These are phyloP conservation scores for Ustilago cynodontis DNA, from an alignment of 1,284 basidiomycete species.

Conservation along the genomic window DNA sequence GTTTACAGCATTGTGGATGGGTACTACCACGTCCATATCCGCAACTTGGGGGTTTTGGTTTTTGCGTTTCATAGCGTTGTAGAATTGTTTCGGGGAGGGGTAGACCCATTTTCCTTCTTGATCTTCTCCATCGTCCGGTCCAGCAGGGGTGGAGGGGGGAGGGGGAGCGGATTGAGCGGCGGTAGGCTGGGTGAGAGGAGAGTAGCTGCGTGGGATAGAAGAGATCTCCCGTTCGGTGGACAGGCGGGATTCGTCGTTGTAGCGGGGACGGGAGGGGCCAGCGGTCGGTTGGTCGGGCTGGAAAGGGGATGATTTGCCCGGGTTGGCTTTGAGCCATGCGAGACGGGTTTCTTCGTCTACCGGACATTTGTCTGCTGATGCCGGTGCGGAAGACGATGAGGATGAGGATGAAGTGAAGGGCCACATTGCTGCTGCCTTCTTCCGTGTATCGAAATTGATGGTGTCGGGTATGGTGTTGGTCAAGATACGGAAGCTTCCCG, in stretches of 20 bases:
- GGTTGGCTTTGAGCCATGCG: constrained; percentile 70
- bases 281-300: constrained; percentile 22
- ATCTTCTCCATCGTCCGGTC: constrained; percentile 32
- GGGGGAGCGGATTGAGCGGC: constrained; percentile 24
- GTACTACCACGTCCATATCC: constrained; percentile 96
- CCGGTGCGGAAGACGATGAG: constrained; percentile 1
- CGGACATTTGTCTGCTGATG: constrained; percentile 76
- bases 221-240: constrained; percentile 82
- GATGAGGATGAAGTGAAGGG: constrained; percentile 30
- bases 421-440: constrained; percentile 29
- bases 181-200: constrained; percentile 23
- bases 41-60: constrained; percentile 75
- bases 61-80: constrained; percentile 92
- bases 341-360: constrained; percentile 75
- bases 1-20: constrained; percentile 99
- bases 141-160: constrained; percentile 11
- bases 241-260: constrained; percentile 61
- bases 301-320: constrained; percentile 32
- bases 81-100: constrained; percentile 98
- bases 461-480: not conserved
- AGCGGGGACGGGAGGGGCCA: constrained; percentile 22
- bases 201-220: constrained; percentile 80
- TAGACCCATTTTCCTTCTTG: constrained; percentile 85
- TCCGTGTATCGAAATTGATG: not conserved
- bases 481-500: not conserved